Evolutionary conservation across 805 yeast species (phyloP), one percentile per base, ranked within the genome.

Genomic region (Yarrowia divulgata): DNA sequence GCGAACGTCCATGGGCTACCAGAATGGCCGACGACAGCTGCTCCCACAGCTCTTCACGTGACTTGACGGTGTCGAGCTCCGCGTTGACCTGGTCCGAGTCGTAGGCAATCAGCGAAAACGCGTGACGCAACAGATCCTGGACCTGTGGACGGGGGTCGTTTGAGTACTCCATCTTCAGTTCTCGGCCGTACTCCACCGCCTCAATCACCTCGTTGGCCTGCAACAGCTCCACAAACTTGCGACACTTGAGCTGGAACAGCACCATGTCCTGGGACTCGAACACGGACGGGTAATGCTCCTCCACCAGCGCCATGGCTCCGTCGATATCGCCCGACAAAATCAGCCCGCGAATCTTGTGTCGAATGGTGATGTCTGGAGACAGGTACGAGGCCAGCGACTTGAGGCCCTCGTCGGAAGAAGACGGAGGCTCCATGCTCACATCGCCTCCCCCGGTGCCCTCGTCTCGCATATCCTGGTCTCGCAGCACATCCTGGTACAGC

Each of bases 81-180:
- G 23, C 48, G 23, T 37, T 39, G 18, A 81, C 75, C 64, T 83
- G 83, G 10, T 77, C 76, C 12, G 73, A 74, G 35, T 78, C 78
- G 71, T 83, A 87, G 3, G 89, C 87, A 57, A 87, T 74, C 37
- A 88, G 75, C 2, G 85, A 79, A 8, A 86, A 84, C 0, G 87
- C 79, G 52, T 84, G 83, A 48, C 81, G 79, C 39, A 88, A 73
- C 70, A 79, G 78, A 8, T 77, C 76, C 39, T 77, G 79, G 49
- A 80, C 79, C n/a, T 74, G 74, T 3, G 76, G 72, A n/a, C 79
- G 77, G 3, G 74, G 54, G 35, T 72, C 73, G 45, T 73, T 70
- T 14, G 73, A 74, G 70, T 77, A 84, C 34, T 75, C 70, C 3
- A 72, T 69, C 62, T 79, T 77, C 54, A 85, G 72, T 13, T 73